Evolutionary conservation across 2,329 filamentous ascomycete species (phyloP), one percentile per base, ranked within the genome.

Genomic region (Penicillium sp.): DNA sequence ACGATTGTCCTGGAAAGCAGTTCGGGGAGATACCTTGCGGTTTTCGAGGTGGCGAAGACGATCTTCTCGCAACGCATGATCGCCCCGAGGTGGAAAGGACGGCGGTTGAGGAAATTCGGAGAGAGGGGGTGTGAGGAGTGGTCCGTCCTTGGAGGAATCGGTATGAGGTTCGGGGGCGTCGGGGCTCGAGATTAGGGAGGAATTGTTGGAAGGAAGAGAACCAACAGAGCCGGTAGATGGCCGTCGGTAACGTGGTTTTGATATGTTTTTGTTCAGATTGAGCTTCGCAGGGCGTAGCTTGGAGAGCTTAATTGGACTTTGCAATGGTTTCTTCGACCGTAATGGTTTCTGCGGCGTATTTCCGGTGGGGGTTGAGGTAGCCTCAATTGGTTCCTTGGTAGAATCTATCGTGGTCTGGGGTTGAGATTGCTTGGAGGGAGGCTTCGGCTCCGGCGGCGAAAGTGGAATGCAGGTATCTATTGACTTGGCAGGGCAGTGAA

Each of bases 281-380:
- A 62, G 32, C 17, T 56, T 62, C 9, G 46, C 59, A 20, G 61
- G 52, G 10, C 64, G 63, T 7, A 24, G 32, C 41, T 66, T 68
- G 13, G 61, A 63, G 10, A 71, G 60, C 41, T 68, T 70, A 9
- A 68, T 69, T 2, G 68, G 68, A 20, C 67, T 72, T 32, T 71
- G 65, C 20, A 69, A 49, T 20, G 60, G 67, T 32, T 64, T 64
- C 33, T 61, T 65, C 3, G 54, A 49, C 5, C 56, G 49, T 8
- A 20, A 32, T 12, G 51, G 36, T 7, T 56, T 58, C 36, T 49
- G 9, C 5, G 48, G 42, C 7, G 49, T 40, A 20, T 53, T 53
- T 27, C 33, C 47, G 26, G 18, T 36, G 1, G 27, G 13, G 4
- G 49, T 17, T 12, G 40, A 20, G 20, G 45, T 49, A n/a, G 42